These are phyloP conservation scores for Fusarium kyushuense DNA, from an alignment of 2,329 filamentous ascomycete species.

Conservation along the genomic window DNA sequence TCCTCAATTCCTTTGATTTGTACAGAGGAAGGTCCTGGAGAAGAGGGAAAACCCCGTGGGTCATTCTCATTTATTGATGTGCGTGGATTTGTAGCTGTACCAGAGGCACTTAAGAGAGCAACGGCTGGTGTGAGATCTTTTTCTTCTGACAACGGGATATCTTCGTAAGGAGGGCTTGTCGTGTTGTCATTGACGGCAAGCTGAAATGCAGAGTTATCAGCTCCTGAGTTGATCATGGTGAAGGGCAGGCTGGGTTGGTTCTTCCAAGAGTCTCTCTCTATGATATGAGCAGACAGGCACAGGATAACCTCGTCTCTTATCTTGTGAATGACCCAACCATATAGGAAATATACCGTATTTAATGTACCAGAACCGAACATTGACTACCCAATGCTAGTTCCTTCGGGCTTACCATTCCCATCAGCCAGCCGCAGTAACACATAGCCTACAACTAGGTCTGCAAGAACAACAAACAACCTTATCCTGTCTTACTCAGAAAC, in stretches of 20 bases:
- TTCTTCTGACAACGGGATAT: neutral
- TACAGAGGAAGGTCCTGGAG: neutral
- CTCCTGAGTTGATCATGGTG: conserved; percentile 1
- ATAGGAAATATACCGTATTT: neutral
- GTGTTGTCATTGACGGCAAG: neutral
- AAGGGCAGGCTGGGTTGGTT: neutral
- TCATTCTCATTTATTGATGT: neutral
- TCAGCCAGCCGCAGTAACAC: conserved; percentile 17
- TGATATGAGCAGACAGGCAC: neutral
- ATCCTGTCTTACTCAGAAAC: neutral
- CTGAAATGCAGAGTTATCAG: neutral
- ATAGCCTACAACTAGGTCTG: conserved; percentile 7
- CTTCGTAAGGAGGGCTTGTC: too few relatives aligned
- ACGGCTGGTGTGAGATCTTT: neutral
- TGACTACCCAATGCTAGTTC: neutral
- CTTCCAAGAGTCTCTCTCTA: neutral
- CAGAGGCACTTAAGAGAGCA: neutral
- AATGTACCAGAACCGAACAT: neutral
- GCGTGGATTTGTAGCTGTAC: neutral
- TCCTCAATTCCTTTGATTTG: neutral
- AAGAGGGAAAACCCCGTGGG: neutral
- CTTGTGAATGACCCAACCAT: neutral
- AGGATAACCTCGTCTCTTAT: neutral
- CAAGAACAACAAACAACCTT: conserved; percentile 6
- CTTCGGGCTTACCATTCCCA: neutral